Evolutionary conservation across 495 filamentous ascomycete genomes (phyloP).

Genomic region (Penicillium canariense): DNA sequence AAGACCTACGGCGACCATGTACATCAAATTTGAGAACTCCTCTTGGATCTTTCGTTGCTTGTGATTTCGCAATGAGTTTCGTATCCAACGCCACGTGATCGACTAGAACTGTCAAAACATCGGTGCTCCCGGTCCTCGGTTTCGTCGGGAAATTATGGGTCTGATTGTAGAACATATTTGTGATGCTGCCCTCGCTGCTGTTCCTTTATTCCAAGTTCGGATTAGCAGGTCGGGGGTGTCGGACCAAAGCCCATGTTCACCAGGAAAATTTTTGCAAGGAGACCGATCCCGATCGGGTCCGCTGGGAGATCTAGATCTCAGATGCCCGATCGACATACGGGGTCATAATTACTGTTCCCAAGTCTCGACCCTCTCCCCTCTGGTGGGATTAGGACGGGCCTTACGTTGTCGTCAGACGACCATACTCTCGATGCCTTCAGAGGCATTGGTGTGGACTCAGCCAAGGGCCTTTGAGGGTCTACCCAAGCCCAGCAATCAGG

Average conservation of each 20-base stretch:
- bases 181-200: too few species aligned
- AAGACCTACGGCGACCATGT: too few species aligned
- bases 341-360: neutral
- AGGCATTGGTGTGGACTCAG: neutral
- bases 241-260: neutral
- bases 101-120: too few species aligned
- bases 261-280: neutral
- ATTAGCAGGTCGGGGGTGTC: too few species aligned
- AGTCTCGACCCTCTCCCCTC: neutral
- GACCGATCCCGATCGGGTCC: neutral
- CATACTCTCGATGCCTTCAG: neutral
- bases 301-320: neutral
- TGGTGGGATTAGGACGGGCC: neutral
- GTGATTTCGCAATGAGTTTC: too few species aligned
- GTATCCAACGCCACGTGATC: too few species aligned
- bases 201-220: too few species aligned
- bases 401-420: constrained; percentile 12
- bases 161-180: too few species aligned
- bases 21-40: too few species aligned
- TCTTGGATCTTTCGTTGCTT: too few species aligned
- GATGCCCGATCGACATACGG: neutral
- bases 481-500: constrained; percentile 12
- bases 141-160: too few species aligned
- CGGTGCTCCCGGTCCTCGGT: too few species aligned
- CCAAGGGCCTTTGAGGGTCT: constrained; percentile 5